A percentile compares a stretch with the other conserved stretches of the same genome.
Evolutionary conservation across 371 early-diverging fungal genomes (phyloP).

Genomic region (Zancudomyces culisetae): DNA sequence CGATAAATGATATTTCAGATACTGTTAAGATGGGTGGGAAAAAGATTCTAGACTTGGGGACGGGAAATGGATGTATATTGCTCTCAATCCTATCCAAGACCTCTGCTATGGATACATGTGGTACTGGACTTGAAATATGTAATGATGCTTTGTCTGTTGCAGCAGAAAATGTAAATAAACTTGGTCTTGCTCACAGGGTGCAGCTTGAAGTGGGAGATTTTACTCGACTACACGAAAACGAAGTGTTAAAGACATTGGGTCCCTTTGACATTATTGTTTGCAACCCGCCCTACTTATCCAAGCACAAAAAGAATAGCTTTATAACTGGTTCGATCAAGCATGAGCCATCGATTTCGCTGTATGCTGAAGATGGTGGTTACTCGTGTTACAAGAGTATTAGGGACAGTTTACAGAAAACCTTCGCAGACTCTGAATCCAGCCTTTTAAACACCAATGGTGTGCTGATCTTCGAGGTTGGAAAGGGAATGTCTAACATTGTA

Average conservation of each 20-base stretch:
- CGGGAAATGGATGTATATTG: slow-evolving; percentile 52
- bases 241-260: slow-evolving; percentile 4
- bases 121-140: slow-evolving; percentile 47
- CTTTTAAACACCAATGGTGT: slow-evolving; percentile 22
- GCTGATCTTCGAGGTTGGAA: slow-evolving; percentile 44
- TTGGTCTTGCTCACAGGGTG: slow-evolving; percentile 16
- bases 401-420: slow-evolving; percentile 14
- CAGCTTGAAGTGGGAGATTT: slow-evolving; percentile 25
- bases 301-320: slow-evolving; percentile 7
- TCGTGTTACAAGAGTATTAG: slow-evolving; percentile 37
- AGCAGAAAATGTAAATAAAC: slow-evolving; percentile 20
- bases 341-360: slow-evolving; percentile 43
- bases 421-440: neutral
- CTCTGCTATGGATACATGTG: slow-evolving; percentile 10
- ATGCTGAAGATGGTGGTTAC: slow-evolving; percentile 41
- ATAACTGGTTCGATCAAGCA: slow-evolving; percentile 25
- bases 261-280: slow-evolving; percentile 46
- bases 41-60: slow-evolving; percentile 47
- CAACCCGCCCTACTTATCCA: slow-evolving; percentile 53
- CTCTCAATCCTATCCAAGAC: slow-evolving; percentile 29
- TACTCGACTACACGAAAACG: slow-evolving; percentile 14
- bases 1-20: too few relatives aligned
- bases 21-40: too few relatives aligned
- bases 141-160: slow-evolving; percentile 35
- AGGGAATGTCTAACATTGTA: slow-evolving; percentile 39